A percentile compares a stretch with the other conserved stretches of the same genome.
Evolutionary conservation across 2,329 filamentous ascomycete species (phyloP).

Genomic region (Hymenoscyphus albidus): DNA sequence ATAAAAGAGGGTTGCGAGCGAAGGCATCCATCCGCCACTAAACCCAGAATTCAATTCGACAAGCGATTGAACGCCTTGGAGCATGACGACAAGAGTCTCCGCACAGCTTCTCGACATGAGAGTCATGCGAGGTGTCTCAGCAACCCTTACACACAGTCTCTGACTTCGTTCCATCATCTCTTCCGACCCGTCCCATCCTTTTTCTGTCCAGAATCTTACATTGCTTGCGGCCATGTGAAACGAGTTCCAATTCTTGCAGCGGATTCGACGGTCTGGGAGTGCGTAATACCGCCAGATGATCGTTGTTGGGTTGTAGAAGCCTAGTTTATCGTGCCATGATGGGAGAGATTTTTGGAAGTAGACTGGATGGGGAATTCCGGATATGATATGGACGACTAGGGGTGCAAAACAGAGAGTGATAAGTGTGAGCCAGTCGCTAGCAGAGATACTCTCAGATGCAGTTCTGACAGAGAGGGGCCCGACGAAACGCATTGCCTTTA

Average conservation of each 20-base stretch:
- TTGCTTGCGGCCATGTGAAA: slow-evolving; percentile 35
- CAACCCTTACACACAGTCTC: not conserved
- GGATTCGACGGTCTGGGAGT: slow-evolving; percentile 30
- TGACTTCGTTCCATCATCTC: slow-evolving; percentile 23
- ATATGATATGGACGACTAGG: slow-evolving; percentile 34
- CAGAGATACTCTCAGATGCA: not conserved
- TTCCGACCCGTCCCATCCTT: slow-evolving; percentile 37
- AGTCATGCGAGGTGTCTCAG: not conserved
- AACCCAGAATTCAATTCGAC: not conserved
- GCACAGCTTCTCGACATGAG: not conserved
- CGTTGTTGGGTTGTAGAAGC: slow-evolving; percentile 36
- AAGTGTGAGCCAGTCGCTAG: slow-evolving; percentile 33
- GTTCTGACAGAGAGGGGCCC: not conserved
- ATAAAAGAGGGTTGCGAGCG: slow-evolving; percentile 5
- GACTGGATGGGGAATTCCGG: slow-evolving; percentile 19
- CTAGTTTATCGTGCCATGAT: slow-evolving; percentile 33
- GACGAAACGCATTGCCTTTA: not conserved
- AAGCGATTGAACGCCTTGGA: slow-evolving; percentile 6
- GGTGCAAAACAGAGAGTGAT: slow-evolving; percentile 36
- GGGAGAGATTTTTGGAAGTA: not conserved
- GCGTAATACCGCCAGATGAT: slow-evolving; percentile 11
- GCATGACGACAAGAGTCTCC: slow-evolving; percentile 2
- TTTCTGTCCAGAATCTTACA: slow-evolving; percentile 36
- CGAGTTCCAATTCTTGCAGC: slow-evolving; percentile 31
- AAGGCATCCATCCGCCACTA: not conserved